Evolutionary conservation across 805 yeast species (phyloP), one percentile per base, ranked within the genome.

Genomic region (Spathaspora boniae): DNA sequence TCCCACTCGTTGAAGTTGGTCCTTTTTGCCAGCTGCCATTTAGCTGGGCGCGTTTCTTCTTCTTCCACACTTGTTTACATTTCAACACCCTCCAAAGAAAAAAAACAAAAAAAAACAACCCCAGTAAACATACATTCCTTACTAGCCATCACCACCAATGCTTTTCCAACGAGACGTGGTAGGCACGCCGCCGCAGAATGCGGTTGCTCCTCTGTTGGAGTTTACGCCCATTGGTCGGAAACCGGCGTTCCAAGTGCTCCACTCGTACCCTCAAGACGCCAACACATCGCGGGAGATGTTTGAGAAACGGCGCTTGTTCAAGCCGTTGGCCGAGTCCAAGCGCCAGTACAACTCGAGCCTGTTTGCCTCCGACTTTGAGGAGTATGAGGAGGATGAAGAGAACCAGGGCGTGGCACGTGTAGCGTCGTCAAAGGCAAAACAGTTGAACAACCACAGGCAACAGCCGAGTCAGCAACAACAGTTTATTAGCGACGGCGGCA

Each of bases 221-320:
- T 38, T 38, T 16, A 38, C 37, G 7, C 41, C 41, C 4, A 38
- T 38, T 15, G 41, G 41, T 20, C 23, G 27, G 16, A 38, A 14
- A 12, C n/a, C 30, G 7, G 22, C 33, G 19, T 38, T 38, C 19
- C 37, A 38, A 18, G 41, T 38, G 11, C 8, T 38, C 16, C 41
- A 38, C 15, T 22, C 20, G 12, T 38, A 38, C 20, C 41, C 41
- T 14, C 27, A 28, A 16, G 28, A 27, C 5, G 6, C 9, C 6
- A 11, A n/a, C 16, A 24, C 40, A 30, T 12, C 29, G 31, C 33
- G 14, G 19, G 9, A 6, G 20, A 4, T 7, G 15, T 7, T 27
- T 21, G 21, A 30, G n/a, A 16, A 16, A 25, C 20, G 34, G 24
- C 25, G 16, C 16, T 15, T 38, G 22, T 29, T 38, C 9, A 26